phyloP scores from a whole-genome alignment of 306 rosid genomes.

The Quercus gilva region DNA sequence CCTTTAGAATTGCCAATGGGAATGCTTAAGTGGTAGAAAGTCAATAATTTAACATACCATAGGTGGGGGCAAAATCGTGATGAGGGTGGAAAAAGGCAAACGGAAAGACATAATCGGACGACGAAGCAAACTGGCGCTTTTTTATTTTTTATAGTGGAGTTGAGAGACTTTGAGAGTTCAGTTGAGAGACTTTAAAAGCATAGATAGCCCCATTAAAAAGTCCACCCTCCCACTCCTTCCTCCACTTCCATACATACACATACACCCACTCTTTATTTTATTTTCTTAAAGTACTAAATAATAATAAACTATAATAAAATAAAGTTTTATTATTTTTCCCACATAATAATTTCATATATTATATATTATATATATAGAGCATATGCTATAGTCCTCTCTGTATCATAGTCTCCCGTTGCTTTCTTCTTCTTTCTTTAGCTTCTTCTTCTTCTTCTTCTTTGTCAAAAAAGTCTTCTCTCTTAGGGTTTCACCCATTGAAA shows the following conservation, averaged over 20 bases:
- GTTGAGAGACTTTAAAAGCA: not conserved
- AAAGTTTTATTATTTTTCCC: not conserved
- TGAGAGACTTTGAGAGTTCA: not conserved
- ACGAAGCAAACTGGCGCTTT: constrained; percentile 34
- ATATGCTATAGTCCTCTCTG: not conserved
- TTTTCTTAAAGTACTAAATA: not conserved
- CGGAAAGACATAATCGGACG: constrained; percentile 15
- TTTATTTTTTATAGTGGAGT: constrained; percentile 22
- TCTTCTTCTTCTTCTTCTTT: not conserved
- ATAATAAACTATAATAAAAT: not conserved
- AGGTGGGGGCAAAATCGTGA: not conserved
- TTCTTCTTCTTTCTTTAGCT: not conserved
- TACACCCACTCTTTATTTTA: constrained; percentile 11
- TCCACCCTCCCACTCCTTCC: not conserved
- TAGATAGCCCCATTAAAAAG: not conserved
- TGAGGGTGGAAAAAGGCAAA: constrained; percentile 10
- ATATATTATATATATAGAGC: not conserved
- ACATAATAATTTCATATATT: not conserved
- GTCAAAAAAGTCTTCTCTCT: not conserved
- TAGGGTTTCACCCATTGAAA: constrained; percentile 15
- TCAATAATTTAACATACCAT: not conserved
- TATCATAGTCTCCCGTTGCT: not conserved
- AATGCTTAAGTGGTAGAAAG: not conserved
- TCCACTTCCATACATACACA: constrained; percentile 16
- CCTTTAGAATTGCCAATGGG: too few relatives aligned